phyloP scores from a whole-genome alignment of 164 flowering plant species.

The Aristolochia californica region DNA sequence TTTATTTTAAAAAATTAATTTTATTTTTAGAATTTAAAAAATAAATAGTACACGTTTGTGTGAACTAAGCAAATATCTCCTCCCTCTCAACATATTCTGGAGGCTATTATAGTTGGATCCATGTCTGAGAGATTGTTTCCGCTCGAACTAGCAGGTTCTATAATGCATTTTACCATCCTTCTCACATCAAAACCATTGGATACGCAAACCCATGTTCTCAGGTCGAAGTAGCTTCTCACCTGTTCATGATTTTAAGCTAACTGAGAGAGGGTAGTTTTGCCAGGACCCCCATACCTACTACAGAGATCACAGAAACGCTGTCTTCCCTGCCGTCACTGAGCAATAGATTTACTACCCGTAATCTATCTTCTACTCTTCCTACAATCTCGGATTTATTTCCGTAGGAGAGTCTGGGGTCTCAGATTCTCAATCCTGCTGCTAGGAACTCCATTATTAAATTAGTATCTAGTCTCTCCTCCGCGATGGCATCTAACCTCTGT shows the following conservation, averaged over 20 bases:
- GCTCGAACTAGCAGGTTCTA: neutral
- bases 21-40: too few relatives aligned
- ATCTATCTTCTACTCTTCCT: neutral
- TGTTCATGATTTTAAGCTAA: neutral
- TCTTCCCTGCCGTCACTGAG: neutral
- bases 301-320: neutral
- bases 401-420: conserved; percentile 1
- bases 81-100: neutral
- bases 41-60: too few relatives aligned
- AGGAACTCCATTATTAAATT: neutral
- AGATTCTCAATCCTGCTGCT: neutral
- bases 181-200: neutral
- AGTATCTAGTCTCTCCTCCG: neutral
- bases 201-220: neutral
- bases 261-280: neutral
- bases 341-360: neutral
- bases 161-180: neutral
- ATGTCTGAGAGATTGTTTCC: neutral
- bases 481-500: neutral
- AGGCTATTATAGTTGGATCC: neutral
- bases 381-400: neutral
- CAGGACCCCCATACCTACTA: conserved; percentile 2
- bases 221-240: neutral
- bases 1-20: too few relatives aligned
- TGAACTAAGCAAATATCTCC: neutral